Conservation (phyloP, 1,284 basidiomycete species). For the Microstroma glucosiphilum region DNA sequence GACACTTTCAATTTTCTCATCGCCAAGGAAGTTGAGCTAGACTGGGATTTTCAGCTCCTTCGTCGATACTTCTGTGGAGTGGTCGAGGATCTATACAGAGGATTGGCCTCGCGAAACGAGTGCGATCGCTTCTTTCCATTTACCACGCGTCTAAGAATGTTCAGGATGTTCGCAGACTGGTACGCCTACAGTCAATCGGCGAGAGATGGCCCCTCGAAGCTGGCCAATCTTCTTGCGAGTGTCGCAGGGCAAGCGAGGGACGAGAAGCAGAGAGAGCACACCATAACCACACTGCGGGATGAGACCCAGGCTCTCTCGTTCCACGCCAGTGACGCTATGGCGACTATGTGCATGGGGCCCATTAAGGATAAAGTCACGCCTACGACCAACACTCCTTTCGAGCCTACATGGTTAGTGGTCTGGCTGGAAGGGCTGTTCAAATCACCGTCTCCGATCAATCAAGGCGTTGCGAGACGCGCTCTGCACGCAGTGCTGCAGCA, state of each 20-base stretch:
- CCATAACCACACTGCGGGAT: conserved; percentile 58
- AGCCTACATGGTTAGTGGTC: conserved; percentile 52
- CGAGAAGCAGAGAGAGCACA: conserved; percentile 49
- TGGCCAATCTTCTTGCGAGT: conserved; percentile 68
- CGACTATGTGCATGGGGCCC: conserved; percentile 58
- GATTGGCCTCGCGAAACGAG: conserved; percentile 64
- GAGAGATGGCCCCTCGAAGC: conserved; percentile 67
- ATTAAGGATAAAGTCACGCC: conserved; percentile 59
- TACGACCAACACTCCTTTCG: conserved; percentile 61
- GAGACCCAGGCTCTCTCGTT: conserved; percentile 59
- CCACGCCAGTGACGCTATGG: conserved; percentile 67
- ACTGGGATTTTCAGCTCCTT: conserved; percentile 71
- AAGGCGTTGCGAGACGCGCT: conserved; percentile 60
- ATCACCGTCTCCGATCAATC: conserved; percentile 47
- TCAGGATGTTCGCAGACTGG: conserved; percentile 86
- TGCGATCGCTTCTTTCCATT: conserved; percentile 71
- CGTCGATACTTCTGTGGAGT: conserved; percentile 84
- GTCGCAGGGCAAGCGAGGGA: conserved; percentile 57
- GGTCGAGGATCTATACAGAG: conserved; percentile 72
- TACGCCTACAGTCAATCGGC: conserved; percentile 75
- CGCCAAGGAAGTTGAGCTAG: conserved; percentile 66
- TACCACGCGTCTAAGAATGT: conserved; percentile 71
- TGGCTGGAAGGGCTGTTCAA: conserved; percentile 55
- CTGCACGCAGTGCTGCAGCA: conserved; percentile 66
- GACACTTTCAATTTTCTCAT: conserved; percentile 73